Conservation (phyloP, 768 basidiomycete genomes). For the Leccinum longicurvipes region DNA sequence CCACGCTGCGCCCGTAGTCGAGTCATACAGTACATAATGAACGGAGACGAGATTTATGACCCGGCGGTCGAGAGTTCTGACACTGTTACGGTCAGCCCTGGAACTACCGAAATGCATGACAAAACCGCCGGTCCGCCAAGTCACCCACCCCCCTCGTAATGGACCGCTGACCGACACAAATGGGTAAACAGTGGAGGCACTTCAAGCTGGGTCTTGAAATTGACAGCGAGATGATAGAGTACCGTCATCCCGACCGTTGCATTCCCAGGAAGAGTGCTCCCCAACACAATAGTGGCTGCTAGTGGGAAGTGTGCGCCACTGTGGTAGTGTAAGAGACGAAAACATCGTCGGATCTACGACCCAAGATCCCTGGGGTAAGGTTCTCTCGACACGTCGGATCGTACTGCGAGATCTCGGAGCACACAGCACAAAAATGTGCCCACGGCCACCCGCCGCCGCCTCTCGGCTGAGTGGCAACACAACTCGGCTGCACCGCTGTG, state of each 20-base stretch:
- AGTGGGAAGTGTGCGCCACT: not conserved
- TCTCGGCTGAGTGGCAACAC: constrained; percentile 6
- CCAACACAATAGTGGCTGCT: not conserved
- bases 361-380: constrained; percentile 11
- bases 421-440: constrained; percentile 1
- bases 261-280: not conserved
- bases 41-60: not conserved
- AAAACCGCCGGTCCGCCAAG: constrained; percentile 18
- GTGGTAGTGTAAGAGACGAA: not conserved
- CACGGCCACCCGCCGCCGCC: constrained; percentile 10
- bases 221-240: not conserved
- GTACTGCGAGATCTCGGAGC: constrained; percentile 17
- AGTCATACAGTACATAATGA: constrained; percentile 15
- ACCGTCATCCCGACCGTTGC: not conserved
- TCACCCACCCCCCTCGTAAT: constrained; percentile 15
- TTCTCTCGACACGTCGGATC: constrained; percentile 7
- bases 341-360: constrained; percentile 17
- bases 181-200: constrained; percentile 9
- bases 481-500: constrained; percentile 11
- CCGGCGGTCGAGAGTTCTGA: not conserved
- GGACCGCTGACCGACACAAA: constrained; percentile 12
- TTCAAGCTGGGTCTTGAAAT: not conserved
- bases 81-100: constrained; percentile 9
- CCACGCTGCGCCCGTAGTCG: not conserved
- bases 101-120: constrained; percentile 7